Base-by-base conservation (phyloP, 192 early-diverging fungal genomes). In the Pilobolus umbonatus region DNA sequence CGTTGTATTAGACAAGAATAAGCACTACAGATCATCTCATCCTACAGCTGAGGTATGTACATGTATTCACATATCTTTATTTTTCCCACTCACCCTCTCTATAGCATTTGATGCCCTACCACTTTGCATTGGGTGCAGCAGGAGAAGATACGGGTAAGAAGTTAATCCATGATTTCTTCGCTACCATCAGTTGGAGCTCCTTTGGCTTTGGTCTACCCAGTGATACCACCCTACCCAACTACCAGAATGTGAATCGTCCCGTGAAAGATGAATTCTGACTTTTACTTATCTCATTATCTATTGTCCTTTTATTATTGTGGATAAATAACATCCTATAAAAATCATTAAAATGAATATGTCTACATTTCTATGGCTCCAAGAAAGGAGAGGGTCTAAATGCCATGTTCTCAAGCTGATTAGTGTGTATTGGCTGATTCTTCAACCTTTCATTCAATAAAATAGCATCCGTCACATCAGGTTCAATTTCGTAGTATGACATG, bases 81-180 rank as follows among this genome's bases (percentile, higher is more conserved):
- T 36, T 5, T 36, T 36, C 5, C n/a, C n/a, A n/a, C n/a, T n/a
- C n/a, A n/a, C n/a, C 15, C n/a, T 46, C 2, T 48, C 7, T 48
- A 0, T 48, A 48, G 28, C 86, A 88, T 61, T 60, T 88, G 15
- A 52, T 88, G 9, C 86, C 86, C 12, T 70, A 85, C 61, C 83
- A 86, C 72, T 75, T 86, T 34, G 86, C 78, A 0, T 57, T 79
- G 22, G 86, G 86, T 9, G 85, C 83, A 8, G 81, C 85, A 0
- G 79, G 76, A 12, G 62, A 58, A 12, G 75, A 72, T 51, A 25
- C 67, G 12, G 65, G 59, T 21, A 48, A 65, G 30, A 60, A 77
- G 60, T 35, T 76, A 43, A 62, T 75, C 3, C 64, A 75, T 28
- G 58, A 68, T 35, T 58, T 57, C 39, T 53, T 63, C 2, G 25